phyloP scores from a whole-genome alignment of 352 stramenopile genomes.

The Pythium rishiriense region DNA sequence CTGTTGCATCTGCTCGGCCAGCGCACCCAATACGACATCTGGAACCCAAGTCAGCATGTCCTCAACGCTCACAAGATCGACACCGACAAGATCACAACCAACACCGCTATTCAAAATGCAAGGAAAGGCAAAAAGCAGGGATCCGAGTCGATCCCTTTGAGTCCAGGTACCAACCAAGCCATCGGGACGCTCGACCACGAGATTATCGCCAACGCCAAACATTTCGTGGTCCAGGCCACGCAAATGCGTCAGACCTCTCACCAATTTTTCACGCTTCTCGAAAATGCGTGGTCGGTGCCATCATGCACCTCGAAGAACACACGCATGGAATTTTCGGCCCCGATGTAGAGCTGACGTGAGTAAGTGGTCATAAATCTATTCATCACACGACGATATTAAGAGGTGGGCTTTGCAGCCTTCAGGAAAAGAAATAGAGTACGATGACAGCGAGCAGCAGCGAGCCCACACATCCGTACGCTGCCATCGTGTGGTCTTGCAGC shows the following conservation, averaged over 20 bases:
- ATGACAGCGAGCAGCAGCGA: slow-evolving; percentile 42
- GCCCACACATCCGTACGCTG: slow-evolving; percentile 40
- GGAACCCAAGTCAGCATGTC: slow-evolving; percentile 63
- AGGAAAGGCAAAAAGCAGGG: slow-evolving; percentile 11
- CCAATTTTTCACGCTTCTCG: slow-evolving; percentile 45
- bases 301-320: not conserved
- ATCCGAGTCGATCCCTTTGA: not conserved
- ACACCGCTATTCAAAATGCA: slow-evolving; percentile 16
- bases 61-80: slow-evolving; percentile 45
- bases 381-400: slow-evolving; percentile 3
- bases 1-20: slow-evolving; percentile 60
- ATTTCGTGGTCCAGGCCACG: slow-evolving; percentile 40
- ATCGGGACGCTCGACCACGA: slow-evolving; percentile 47
- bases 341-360: not conserved
- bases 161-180: slow-evolving; percentile 2
- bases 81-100: slow-evolving; percentile 18
- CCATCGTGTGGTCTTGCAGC: slow-evolving; percentile 27
- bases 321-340: slow-evolving; percentile 2
- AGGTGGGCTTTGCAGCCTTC: slow-evolving; percentile 9
- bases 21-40: slow-evolving; percentile 53
- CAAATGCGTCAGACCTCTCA: slow-evolving; percentile 37
- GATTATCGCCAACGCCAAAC: slow-evolving; percentile 43
- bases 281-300: slow-evolving; percentile 34
- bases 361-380: slow-evolving; percentile 27
- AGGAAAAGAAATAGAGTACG: slow-evolving; percentile 53